phyloP scores from a whole-genome alignment of 2,329 filamentous ascomycete species.

The Raffaelea arxii region DNA sequence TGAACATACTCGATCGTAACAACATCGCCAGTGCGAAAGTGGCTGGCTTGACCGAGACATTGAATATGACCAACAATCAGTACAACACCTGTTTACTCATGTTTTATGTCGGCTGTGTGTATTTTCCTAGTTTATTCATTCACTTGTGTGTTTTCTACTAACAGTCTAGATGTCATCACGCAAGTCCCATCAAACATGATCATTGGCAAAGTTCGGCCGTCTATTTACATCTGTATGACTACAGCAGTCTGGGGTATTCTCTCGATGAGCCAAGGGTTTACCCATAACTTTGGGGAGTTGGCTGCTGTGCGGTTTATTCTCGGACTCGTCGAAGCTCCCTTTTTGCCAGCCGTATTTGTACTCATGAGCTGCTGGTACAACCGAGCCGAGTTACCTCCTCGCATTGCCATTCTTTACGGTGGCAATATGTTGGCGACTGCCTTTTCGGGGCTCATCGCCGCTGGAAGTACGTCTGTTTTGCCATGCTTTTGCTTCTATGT shows the following conservation, averaged over 20 bases:
- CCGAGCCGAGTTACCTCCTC: conserved; percentile 29
- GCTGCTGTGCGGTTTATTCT: conserved; percentile 37
- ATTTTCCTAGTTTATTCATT: neutral
- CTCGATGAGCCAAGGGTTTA: conserved; percentile 35
- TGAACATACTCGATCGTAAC: neutral
- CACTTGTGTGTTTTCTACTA: neutral
- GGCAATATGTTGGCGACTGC: conserved; percentile 38
- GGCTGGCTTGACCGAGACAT: neutral
- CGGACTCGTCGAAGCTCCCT: conserved; percentile 38
- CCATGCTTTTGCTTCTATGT: no score
- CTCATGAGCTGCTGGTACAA: conserved; percentile 38
- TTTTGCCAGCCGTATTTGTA: conserved; percentile 38
- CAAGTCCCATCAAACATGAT: conserved; percentile 50
- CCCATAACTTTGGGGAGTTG: conserved; percentile 29
- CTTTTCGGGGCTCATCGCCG: conserved; percentile 40
- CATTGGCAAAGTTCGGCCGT: conserved; percentile 42
- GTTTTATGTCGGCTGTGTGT: neutral
- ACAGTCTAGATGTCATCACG: conserved; percentile 28
- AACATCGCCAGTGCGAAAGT: neutral
- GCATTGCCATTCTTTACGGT: conserved; percentile 37
- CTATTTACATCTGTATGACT: conserved; percentile 26
- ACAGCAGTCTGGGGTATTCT: conserved; percentile 31
- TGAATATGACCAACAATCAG: neutral
- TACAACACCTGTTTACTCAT: neutral
- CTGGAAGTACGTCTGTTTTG: conserved; percentile 18